A percentile compares a stretch with the other conserved stretches of the same genome.
phyloP scores from a whole-genome alignment of 305 asterid species.

The Fraxinus angustifolia region DNA sequence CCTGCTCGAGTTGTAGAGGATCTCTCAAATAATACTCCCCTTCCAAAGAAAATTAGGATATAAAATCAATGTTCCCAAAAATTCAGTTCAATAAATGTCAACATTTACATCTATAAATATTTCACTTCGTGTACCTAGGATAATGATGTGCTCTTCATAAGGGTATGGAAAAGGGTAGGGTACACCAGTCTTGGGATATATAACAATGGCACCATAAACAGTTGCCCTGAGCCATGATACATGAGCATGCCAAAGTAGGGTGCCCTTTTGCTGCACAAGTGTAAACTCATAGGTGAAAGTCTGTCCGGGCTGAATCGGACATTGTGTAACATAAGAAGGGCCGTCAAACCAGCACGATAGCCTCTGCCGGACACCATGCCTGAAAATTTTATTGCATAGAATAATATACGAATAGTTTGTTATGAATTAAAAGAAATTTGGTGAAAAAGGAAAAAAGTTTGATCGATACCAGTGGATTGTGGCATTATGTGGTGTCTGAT shows the following conservation, averaged over 20 bases:
- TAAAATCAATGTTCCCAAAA: not conserved
- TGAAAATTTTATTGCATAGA: not conserved
- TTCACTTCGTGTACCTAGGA: constrained; percentile 38
- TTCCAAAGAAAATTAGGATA: constrained; percentile 9
- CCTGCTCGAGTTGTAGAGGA: constrained; percentile 39
- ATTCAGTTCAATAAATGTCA: not conserved
- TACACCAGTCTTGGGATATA: constrained; percentile 51
- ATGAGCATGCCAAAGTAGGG: constrained; percentile 69
- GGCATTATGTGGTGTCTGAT: constrained; percentile 47
- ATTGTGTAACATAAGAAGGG: constrained; percentile 64
- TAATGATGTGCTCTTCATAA: constrained; percentile 45
- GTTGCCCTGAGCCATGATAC: constrained; percentile 67
- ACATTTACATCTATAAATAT: not conserved
- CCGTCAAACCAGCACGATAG: constrained; percentile 68
- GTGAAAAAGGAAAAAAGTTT: not conserved
- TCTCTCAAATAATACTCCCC: constrained; percentile 68
- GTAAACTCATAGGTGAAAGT: constrained; percentile 58
- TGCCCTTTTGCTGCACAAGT: constrained; percentile 55
- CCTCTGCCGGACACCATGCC: constrained; percentile 69
- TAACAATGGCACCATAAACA: constrained; percentile 54
- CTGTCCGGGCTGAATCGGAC: constrained; percentile 63
- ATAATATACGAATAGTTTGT: not conserved
- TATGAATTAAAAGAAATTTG: not conserved
- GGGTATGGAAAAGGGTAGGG: constrained; percentile 64
- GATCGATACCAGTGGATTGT: constrained; percentile 58